phyloP scores from a whole-genome alignment of 2,329 filamentous ascomycete genomes.

The Epichloe brachyelytri region DNA sequence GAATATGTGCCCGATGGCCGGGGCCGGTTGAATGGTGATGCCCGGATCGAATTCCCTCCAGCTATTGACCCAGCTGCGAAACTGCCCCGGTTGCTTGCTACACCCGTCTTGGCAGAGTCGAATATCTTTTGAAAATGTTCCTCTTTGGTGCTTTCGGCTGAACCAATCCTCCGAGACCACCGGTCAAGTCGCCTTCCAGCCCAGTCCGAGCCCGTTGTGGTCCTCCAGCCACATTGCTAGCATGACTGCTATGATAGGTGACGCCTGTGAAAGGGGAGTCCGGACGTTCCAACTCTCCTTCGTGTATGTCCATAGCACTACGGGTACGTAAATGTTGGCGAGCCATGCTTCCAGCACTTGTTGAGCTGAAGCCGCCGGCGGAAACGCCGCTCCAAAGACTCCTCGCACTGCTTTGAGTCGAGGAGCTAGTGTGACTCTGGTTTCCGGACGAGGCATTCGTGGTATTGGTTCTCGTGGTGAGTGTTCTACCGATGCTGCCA shows the following conservation, averaged over 20 bases:
- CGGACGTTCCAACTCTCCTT: slow-evolving; percentile 41
- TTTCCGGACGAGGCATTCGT: slow-evolving; percentile 66
- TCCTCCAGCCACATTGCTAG: slow-evolving; percentile 31
- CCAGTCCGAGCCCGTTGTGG: slow-evolving; percentile 54
- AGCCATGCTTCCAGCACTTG: slow-evolving; percentile 86
- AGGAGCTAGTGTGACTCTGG: slow-evolving; percentile 59
- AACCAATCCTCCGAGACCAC: slow-evolving; percentile 65
- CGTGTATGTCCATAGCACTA: slow-evolving; percentile 51
- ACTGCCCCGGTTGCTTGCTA: slow-evolving; percentile 76
- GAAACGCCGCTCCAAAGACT: slow-evolving; percentile 92
- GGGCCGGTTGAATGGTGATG: slow-evolving; percentile 30
- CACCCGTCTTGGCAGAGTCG: slow-evolving; percentile 85
- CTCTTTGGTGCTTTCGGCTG: slow-evolving; percentile 67
- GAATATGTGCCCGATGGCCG: slow-evolving; percentile 20
- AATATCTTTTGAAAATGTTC: slow-evolving; percentile 95
- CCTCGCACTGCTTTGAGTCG: slow-evolving; percentile 64
- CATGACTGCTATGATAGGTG: slow-evolving; percentile 87
- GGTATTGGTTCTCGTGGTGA: slow-evolving; percentile 76
- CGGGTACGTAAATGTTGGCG: slow-evolving; percentile 56
- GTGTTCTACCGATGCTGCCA: slow-evolving; percentile 56
- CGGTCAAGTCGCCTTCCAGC: slow-evolving; percentile 50
- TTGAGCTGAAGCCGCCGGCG: slow-evolving; percentile 82
- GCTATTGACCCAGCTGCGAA: slow-evolving; percentile 45
- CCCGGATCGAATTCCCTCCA: slow-evolving; percentile 30
- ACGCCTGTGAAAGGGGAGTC: slow-evolving; percentile 60